Conservation (phyloP, 139 green algal species). For the Closterium sp. region DNA sequence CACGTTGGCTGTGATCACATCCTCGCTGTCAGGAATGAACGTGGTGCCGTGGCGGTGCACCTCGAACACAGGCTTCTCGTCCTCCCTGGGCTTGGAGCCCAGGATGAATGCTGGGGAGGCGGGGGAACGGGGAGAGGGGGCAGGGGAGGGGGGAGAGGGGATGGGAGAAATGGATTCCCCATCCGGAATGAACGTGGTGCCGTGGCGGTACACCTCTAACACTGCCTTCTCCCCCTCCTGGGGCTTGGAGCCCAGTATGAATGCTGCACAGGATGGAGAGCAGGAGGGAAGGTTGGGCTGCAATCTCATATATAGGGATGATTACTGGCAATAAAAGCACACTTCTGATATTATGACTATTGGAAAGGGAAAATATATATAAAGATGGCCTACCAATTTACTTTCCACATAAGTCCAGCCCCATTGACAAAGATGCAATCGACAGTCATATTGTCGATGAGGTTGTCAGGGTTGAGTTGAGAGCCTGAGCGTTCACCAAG, state of each 20-base stretch:
- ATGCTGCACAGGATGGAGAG: constrained; percentile 15
- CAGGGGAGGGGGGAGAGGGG: not conserved
- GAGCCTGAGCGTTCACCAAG: constrained; percentile 14
- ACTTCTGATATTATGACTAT: no score
- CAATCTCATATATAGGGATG: no score
- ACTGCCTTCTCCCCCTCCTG: constrained; percentile 9
- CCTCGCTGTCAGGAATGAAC: constrained; percentile 22
- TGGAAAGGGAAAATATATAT: no score
- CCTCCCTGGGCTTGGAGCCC: constrained; percentile 4
- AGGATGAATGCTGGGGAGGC: constrained; percentile 16
- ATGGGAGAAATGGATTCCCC: not conserved
- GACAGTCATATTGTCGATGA: constrained; percentile 40
- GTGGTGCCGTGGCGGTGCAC: constrained; percentile 12
- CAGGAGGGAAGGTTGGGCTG: no score
- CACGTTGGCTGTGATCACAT: constrained; percentile 25
- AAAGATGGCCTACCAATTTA: no score
- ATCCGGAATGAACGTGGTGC: constrained; percentile 25
- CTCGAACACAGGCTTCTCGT: constrained; percentile 19
- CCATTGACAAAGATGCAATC: constrained; percentile 33
- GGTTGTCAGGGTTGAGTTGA: constrained; percentile 19
- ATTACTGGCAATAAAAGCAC: no score
- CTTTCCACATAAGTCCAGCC: constrained; percentile 7
- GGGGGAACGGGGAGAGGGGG: not conserved
- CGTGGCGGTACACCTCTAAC: constrained; percentile 16
- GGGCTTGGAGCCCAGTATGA: constrained; percentile 17